phyloP scores from a whole-genome alignment of 805 yeast genomes.

The Pichia membranifaciens region DNA sequence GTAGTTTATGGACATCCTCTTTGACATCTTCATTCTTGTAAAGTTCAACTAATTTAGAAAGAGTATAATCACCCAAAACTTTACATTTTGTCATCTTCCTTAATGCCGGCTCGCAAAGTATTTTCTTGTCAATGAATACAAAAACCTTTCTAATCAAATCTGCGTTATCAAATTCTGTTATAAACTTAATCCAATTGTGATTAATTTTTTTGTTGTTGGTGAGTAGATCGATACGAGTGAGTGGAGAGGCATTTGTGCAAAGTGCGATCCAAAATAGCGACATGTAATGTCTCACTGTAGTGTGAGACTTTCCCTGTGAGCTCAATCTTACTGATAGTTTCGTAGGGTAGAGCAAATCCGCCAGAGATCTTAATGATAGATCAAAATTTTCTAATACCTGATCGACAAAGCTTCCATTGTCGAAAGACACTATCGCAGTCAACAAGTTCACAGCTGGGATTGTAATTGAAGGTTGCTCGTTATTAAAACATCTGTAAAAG shows the following conservation, averaged over 20 bases:
- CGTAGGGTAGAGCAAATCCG: slow-evolving; percentile 52
- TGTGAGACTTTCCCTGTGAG: slow-evolving; percentile 30
- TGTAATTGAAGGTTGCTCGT: slow-evolving; percentile 50
- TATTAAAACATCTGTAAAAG: slow-evolving; percentile 61
- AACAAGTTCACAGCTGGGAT: slow-evolving; percentile 59
- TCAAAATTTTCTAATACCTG: slow-evolving; percentile 65
- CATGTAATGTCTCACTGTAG: slow-evolving; percentile 52
- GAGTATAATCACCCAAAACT: slow-evolving; percentile 70
- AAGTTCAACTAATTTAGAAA: slow-evolving; percentile 52
- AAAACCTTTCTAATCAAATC: slow-evolving; percentile 38
- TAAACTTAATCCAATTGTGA: slow-evolving; percentile 61
- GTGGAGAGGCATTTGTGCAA: slow-evolving; percentile 41
- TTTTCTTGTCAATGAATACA: slow-evolving; percentile 40
- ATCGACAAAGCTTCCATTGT: slow-evolving; percentile 45
- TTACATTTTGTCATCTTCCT: slow-evolving; percentile 66
- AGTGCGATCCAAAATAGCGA: slow-evolving; percentile 57
- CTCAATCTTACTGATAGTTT: slow-evolving; percentile 38
- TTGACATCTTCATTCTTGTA: slow-evolving; percentile 33
- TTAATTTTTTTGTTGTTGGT: slow-evolving; percentile 50
- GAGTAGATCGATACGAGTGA: slow-evolving; percentile 61
- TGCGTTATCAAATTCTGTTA: slow-evolving; percentile 48
- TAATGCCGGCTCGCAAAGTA: slow-evolving; percentile 55
- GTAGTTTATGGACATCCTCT: slow-evolving; percentile 38
- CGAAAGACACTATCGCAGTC: slow-evolving; percentile 42
- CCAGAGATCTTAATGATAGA: slow-evolving; percentile 52